Evolutionary conservation across 2,329 filamentous ascomycete genomes (phyloP), one percentile per base, ranked within the genome.

Genomic region (Phialophora tarda): DNA sequence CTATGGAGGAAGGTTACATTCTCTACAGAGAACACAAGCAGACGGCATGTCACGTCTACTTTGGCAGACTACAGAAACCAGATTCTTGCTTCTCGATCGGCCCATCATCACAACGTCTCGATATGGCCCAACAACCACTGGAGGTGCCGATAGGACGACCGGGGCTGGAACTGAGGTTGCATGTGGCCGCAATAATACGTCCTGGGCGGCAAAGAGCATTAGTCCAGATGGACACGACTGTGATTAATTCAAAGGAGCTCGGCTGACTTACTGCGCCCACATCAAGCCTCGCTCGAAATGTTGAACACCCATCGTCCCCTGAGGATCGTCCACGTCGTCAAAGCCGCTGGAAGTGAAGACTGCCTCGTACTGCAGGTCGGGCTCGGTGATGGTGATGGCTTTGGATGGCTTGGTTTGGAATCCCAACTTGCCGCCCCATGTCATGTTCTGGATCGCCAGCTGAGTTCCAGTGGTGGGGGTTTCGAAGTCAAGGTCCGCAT

Each of bases 261-360:
- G 3, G 30, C 30, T 28, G 24, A 51, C 48, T 51, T 51, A 51
- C 64, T 77, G 72, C 3, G 73, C 77, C 74, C 75, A 79, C 77
- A 78, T 76, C 38, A 78, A 59, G 1, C 77, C 77, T 8, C 76
- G 63, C 69, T 78, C 77, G 68, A 65, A 76, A 71, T 79, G 76
- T 66, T 77, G 75, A 4, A 75, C 65, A 1, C 75, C 74, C 74
- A 74, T 75, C 11, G 69, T 72, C 26, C 67, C 67, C 51, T 69
- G 67, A 47, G 56, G 47, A 32, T 47, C 51, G 28, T 66, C 63
- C 21, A 63, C 44, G 12, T 62, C 67, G n/a, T 50, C 64, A 30
- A 67, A 62, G n/a, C 64, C 64, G 21, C 57, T 64, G 1, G 38
- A 38, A 11, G 53, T 58, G 57, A 64, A 69, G 41, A 69, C 64